These are phyloP conservation scores for Thelephora terrestris DNA, from an alignment of 1,284 basidiomycete species.

Conservation along the genomic window DNA sequence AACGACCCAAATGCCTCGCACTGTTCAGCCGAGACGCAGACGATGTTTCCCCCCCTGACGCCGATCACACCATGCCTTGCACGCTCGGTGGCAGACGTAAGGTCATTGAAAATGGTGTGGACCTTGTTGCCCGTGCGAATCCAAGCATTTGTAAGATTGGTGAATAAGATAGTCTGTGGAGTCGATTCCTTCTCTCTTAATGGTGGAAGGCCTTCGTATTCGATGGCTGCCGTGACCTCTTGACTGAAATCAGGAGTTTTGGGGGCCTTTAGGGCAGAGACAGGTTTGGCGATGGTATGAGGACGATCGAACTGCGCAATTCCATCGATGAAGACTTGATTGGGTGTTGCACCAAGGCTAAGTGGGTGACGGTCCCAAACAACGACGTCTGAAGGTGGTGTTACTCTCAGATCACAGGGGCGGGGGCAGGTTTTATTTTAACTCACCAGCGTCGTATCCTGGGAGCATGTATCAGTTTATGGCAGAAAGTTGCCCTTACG, in stretches of 20 bases:
- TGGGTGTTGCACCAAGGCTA: slow-evolving; percentile 59
- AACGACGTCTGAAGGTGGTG: slow-evolving; percentile 41
- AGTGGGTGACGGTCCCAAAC: slow-evolving; percentile 75
- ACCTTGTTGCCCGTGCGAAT: slow-evolving; percentile 14
- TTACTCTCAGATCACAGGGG: slow-evolving; percentile 10
- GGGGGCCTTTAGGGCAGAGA: slow-evolving; percentile 37
- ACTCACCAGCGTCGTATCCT: slow-evolving; percentile 39
- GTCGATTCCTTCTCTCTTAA: slow-evolving; percentile 30
- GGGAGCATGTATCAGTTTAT: slow-evolving; percentile 1
- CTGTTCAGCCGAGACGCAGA: slow-evolving; percentile 28
- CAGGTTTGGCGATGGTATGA: slow-evolving; percentile 34
- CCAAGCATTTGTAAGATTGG: slow-evolving; percentile 42
- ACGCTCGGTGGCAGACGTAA: slow-evolving; percentile 3
- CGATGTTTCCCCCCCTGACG: slow-evolving; percentile 30
- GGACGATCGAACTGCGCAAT: slow-evolving; percentile 47
- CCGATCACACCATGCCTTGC: slow-evolving; percentile 22
- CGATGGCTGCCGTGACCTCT: slow-evolving; percentile 42
- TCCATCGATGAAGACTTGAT: slow-evolving; percentile 66
- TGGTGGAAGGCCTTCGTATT: slow-evolving; percentile 60
- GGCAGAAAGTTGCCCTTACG: slow-evolving; percentile 12
- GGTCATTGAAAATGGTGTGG: slow-evolving; percentile 13
- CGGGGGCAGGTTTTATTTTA: not conserved
- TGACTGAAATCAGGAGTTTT: slow-evolving; percentile 48
- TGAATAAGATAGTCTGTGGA: slow-evolving; percentile 41
- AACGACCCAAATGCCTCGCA: slow-evolving; percentile 20